phyloP scores from a whole-genome alignment of 176 grass and related monocot species.

The Calamus simplicifolius region DNA sequence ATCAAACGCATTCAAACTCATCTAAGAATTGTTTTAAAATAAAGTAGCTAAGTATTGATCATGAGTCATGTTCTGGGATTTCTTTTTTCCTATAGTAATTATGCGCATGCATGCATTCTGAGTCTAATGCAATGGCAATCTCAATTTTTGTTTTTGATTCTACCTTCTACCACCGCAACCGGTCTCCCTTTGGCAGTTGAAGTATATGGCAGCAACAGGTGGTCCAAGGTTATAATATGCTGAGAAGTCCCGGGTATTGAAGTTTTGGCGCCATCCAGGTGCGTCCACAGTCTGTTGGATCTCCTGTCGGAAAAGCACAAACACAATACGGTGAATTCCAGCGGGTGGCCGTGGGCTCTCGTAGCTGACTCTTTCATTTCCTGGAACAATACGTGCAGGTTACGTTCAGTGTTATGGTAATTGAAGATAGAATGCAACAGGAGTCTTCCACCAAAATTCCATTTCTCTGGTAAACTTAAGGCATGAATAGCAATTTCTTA shows the following conservation, averaged over 20 bases:
- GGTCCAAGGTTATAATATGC: slow-evolving; percentile 66
- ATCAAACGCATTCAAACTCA: too few species aligned
- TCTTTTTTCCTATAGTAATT: too few species aligned
- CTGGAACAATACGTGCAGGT: slow-evolving; percentile 50
- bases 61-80: too few species aligned
- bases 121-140: too few species aligned
- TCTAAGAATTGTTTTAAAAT: too few species aligned
- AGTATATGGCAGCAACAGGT: slow-evolving; percentile 71
- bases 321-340: slow-evolving; percentile 77
- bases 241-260: slow-evolving; percentile 82
- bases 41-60: too few species aligned
- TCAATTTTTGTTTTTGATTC: neutral
- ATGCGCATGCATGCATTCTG: too few species aligned
- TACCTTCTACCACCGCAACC: slow-evolving; percentile 95
- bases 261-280: slow-evolving; percentile 86
- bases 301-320: slow-evolving; percentile 86
- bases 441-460: neutral
- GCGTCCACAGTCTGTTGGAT: slow-evolving; percentile 49
- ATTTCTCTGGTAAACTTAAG: too few species aligned
- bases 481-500: too few species aligned
- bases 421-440: neutral
- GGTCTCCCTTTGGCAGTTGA: slow-evolving; percentile 82
- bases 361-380: slow-evolving; percentile 76
- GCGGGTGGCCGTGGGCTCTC: slow-evolving; percentile 66
- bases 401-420: neutral